phyloP scores from a whole-genome alignment of 192 early-diverging fungal genomes.

The Backusella psychrophila region DNA sequence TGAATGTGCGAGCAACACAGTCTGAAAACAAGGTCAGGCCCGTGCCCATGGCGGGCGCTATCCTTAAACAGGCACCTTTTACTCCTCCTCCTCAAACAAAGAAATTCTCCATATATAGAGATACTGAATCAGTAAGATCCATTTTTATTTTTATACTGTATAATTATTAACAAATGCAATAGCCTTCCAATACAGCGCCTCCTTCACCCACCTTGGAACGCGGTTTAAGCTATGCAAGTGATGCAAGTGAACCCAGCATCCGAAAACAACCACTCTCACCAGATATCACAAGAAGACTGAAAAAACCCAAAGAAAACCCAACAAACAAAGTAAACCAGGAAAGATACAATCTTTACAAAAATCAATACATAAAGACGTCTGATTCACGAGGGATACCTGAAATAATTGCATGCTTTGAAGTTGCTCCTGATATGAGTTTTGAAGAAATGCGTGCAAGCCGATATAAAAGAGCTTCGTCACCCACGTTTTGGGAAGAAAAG shows the following conservation, averaged over 20 bases:
- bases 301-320: background rate
- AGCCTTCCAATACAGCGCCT: background rate
- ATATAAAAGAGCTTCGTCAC: background rate
- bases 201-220: background rate
- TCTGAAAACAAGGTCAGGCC: background rate
- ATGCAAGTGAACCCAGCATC: background rate
- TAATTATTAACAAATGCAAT: background rate
- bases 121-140: background rate
- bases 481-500: no score
- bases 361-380: background rate
- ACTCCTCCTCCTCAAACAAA: background rate
- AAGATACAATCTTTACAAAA: background rate
- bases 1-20: background rate
- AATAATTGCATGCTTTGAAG: background rate
- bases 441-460: background rate
- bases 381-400: background rate
- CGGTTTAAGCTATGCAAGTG: background rate
- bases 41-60: background rate
- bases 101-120: background rate
- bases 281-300: background rate
- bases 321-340: background rate
- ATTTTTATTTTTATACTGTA: background rate
- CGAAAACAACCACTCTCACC: background rate
- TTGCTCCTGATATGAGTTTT: background rate
- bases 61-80: background rate